Conservation (phyloP, 345 rosid species). For the Eutrema heterophyllum region DNA sequence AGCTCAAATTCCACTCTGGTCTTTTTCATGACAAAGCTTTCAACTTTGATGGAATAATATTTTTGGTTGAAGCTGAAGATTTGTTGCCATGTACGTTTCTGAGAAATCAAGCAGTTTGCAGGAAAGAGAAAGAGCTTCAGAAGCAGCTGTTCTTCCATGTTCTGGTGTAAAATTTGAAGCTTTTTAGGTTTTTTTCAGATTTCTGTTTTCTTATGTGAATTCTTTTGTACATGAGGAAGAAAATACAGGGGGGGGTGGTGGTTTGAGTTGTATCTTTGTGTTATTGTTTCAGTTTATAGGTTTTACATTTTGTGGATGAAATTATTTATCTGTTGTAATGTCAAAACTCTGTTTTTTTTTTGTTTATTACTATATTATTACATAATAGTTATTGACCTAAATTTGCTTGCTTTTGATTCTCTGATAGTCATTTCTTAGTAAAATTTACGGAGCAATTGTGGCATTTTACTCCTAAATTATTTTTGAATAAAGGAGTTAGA, state of each 20-base stretch:
- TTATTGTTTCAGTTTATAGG: conserved; percentile 26
- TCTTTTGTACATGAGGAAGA: conserved; percentile 33
- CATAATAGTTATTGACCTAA: background rate
- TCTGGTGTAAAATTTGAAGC: background rate
- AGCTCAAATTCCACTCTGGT: background rate
- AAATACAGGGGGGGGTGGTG: conserved; percentile 13
- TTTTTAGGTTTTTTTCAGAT: conserved; percentile 16
- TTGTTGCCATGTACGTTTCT: background rate
- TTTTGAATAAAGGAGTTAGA: background rate
- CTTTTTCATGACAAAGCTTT: background rate
- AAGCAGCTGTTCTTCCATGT: background rate
- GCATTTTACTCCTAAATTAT: background rate
- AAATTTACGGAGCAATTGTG: background rate
- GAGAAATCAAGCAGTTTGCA: conserved; percentile 17
- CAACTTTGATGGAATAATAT: conserved; percentile 5
- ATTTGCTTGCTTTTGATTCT: background rate
- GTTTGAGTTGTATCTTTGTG: conserved; percentile 17
- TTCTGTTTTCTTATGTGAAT: conserved; percentile 24
- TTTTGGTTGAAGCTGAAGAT: background rate
- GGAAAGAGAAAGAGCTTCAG: conserved; percentile 12
- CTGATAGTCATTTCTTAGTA: background rate
- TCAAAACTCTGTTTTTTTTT: conserved; percentile 10
- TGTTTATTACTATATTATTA: background rate
- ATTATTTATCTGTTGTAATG: conserved; percentile 21
- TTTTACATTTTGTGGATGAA: conserved; percentile 16